A percentile compares a stretch with the other conserved stretches of the same genome.
phyloP scores from a whole-genome alignment of 2,329 filamentous ascomycete genomes.

The Pezicula neosporulosa region DNA sequence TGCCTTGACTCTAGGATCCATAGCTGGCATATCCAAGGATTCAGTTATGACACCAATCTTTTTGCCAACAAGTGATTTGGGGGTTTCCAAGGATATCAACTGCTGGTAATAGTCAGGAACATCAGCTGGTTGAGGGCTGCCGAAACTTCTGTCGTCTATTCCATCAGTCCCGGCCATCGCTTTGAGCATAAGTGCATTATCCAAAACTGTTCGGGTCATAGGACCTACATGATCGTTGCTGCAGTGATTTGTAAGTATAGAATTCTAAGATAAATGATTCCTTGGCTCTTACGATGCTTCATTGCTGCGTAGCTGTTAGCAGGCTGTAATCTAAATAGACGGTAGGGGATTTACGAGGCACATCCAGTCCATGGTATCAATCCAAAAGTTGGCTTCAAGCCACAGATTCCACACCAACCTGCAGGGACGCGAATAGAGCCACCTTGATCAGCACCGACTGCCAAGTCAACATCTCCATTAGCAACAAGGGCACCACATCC shows the following conservation, averaged over 20 bases:
- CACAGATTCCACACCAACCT: constrained; percentile 45
- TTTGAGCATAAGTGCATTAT: constrained; percentile 37
- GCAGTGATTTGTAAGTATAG: background rate
- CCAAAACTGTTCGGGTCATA: constrained; percentile 34
- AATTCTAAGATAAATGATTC: background rate
- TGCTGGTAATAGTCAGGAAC: constrained; percentile 8
- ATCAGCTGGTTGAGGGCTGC: constrained; percentile 13
- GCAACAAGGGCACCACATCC: constrained; percentile 42
- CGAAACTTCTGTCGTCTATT: constrained; percentile 39
- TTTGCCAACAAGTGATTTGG: constrained; percentile 9
- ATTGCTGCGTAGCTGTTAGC: background rate
- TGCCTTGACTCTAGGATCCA: constrained; percentile 36
- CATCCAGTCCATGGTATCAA: constrained; percentile 8
- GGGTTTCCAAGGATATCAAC: background rate
- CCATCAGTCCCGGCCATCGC: constrained; percentile 42
- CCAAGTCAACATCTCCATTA: constrained; percentile 36
- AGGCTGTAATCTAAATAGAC: background rate
- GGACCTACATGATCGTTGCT: constrained; percentile 47
- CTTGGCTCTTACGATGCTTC: background rate
- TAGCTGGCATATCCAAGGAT: constrained; percentile 34
- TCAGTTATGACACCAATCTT: constrained; percentile 40
- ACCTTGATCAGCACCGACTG: constrained; percentile 12
- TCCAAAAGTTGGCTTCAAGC: constrained; percentile 40
- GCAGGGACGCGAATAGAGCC: constrained; percentile 33
- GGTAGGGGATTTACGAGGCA: constrained; percentile 33